Percentiles rank a stretch among this genome's conserved stretches.
phyloP scores from a whole-genome alignment of 257 asterid species.

The Rehmannia glutinosa region DNA sequence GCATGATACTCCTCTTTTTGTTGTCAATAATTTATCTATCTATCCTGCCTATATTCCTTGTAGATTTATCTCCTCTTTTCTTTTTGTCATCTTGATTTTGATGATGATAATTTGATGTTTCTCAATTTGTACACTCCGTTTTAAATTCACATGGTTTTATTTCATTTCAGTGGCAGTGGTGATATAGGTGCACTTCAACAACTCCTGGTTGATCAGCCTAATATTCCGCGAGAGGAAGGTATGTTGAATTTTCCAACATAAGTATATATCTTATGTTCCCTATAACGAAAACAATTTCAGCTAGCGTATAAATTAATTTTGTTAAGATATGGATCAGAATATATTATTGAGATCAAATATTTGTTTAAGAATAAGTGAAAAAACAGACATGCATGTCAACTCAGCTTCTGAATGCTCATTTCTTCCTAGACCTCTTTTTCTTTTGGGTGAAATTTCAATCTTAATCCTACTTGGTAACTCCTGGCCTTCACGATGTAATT shows the following conservation, averaged over 20 bases:
- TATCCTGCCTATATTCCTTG: too few relatives aligned
- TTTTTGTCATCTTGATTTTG: not conserved
- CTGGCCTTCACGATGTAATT: not conserved
- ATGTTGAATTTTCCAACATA: not conserved
- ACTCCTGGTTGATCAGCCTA: slow-evolving; percentile 79
- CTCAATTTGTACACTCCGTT: not conserved
- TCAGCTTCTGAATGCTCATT: too few relatives aligned
- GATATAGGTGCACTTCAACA: slow-evolving; percentile 59
- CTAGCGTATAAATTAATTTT: not conserved
- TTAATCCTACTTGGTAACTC: not conserved
- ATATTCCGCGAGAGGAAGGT: slow-evolving; percentile 81
- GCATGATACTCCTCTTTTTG: too few relatives aligned
- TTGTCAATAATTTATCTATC: too few relatives aligned
- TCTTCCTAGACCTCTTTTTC: too few relatives aligned
- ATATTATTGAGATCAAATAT: too few relatives aligned
- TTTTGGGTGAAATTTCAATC: too few relatives aligned
- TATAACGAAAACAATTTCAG: not conserved
- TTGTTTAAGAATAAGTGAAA: too few relatives aligned
- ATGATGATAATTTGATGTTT: not conserved
- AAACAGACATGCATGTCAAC: too few relatives aligned
- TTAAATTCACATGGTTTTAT: not conserved
- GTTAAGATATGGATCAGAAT: too few relatives aligned
- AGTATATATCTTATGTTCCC: not conserved
- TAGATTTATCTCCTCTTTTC: not conserved
- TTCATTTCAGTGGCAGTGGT: slow-evolving; percentile 45